These are phyloP conservation scores for Erodium texanum DNA, from an alignment of 441 rosid genomes.

Conservation along the genomic window DNA sequence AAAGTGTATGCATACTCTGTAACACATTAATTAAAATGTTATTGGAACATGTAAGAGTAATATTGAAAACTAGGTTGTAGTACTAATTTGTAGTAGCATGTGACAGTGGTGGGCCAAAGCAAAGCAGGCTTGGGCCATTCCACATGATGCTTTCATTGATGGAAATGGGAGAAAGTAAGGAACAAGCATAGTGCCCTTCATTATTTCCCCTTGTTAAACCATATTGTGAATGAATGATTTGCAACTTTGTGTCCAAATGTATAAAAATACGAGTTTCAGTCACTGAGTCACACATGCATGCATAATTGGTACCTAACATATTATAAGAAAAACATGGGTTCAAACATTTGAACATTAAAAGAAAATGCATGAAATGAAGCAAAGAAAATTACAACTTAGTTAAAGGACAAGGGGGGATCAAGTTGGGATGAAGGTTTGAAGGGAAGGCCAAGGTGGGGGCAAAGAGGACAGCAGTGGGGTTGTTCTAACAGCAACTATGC, in stretches of 20 bases:
- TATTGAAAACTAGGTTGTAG: background rate
- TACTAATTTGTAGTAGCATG: background rate
- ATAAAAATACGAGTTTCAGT: background rate
- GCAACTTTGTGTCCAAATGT: background rate
- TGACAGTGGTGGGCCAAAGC: conserved; percentile 2
- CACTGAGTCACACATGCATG: background rate
- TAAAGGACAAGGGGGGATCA: background rate
- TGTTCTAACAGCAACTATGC: no score
- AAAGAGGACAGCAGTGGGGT: background rate
- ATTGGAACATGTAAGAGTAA: background rate
- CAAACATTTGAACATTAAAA: background rate
- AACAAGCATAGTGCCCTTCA: conserved; percentile 3
- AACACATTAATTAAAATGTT: background rate
- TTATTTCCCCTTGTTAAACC: background rate
- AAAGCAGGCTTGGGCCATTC: conserved; percentile 6
- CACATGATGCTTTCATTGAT: conserved; percentile 1
- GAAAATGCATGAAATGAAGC: background rate
- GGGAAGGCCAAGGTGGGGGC: background rate
- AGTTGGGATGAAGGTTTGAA: background rate
- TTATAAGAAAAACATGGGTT: no score
- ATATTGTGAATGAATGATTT: conserved; percentile 1
- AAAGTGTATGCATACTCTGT: conserved; percentile 32
- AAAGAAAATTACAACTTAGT: background rate
- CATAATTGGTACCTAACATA: background rate
- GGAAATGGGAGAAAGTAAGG: conserved; percentile 5